Base-by-base conservation (phyloP, 345 rosid species). In the Arabidopsis arenosa region DNA sequence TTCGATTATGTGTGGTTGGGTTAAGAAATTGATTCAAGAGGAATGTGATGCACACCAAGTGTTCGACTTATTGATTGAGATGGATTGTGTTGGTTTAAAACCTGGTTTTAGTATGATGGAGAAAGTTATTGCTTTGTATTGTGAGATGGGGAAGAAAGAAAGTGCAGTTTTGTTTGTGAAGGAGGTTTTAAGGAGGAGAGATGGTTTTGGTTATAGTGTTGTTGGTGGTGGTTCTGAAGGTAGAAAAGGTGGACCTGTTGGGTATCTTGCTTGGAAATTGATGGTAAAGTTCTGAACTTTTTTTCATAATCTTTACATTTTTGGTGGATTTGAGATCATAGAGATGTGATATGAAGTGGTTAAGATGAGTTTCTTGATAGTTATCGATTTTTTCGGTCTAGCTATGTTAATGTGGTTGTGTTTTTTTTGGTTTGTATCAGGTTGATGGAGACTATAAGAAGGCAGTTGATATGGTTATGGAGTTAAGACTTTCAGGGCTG, bases 231-330 rank as follows among this genome's bases (percentile, higher is more conserved):
- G 62, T 49, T 85, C 81, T 18, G 84, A 83, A 32, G 89, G 88
- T 28, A 85, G 84, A 37, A 88, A 89, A 67, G 96, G 96, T 52
- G 98, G 98, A 33, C 97, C 98, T 8, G 76, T 84, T 39, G 98
- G 98, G 4, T 91, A 91, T 83, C 96, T 93, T 79, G 90, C 93
- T 37, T 93, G 98, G 98, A 91, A 93, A 83, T 75, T 93, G 86
- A 91, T 90, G 98, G 97, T 93, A 84, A 70, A 28, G 9, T 45
- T 2, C 12, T 14, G 4, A 44, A 3, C 49, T 68, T 60, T 75
- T 23, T 48, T 35, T 26, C 84, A 2, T 47, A n/a, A 0, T 43
- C 7, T 51, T 47, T 45, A 1, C 30, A 26, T n/a, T 9, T 43
- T 3, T 18, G 18, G 9, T 32, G 33, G 48, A 13, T 30, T 63